These are phyloP conservation scores for Calonectria ilicicola DNA, from an alignment of 2,329 filamentous ascomycete species.

Conservation along the genomic window DNA sequence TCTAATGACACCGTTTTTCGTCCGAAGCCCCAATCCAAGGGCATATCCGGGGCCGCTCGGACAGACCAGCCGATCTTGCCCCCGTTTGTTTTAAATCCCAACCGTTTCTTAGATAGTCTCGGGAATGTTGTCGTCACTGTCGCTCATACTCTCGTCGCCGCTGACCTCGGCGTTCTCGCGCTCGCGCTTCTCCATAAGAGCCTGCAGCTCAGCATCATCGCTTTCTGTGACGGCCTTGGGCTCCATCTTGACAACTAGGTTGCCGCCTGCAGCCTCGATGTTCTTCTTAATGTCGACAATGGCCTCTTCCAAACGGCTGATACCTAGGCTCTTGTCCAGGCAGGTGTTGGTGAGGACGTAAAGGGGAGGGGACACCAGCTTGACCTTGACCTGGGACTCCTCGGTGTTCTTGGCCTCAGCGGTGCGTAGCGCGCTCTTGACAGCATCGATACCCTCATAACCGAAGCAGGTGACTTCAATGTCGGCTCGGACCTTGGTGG, in stretches of 20 bases:
- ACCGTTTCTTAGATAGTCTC: constrained; percentile 51
- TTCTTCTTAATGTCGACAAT: constrained; percentile 87
- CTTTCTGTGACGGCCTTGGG: constrained; percentile 99
- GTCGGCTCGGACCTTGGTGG: constrained; percentile 98
- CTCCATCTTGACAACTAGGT: constrained; percentile 94
- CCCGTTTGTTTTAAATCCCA: constrained; percentile 28
- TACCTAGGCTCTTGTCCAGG: constrained; percentile 90
- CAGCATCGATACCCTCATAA: constrained; percentile 98
- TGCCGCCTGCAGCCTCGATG: constrained; percentile 83
- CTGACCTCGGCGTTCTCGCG: constrained; percentile 98
- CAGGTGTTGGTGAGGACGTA: constrained; percentile 97
- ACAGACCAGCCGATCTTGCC: constrained; percentile 32
- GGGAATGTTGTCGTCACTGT: constrained; percentile 85
- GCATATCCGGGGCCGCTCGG: constrained; percentile 29
- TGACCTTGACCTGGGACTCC: constrained; percentile 96
- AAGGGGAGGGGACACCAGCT: constrained; percentile 95
- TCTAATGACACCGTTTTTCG: constrained; percentile 44
- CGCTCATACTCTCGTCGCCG: constrained; percentile 95
- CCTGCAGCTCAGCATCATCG: constrained; percentile 96
- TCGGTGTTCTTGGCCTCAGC: constrained; percentile 93
- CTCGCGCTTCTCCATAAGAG: constrained; percentile 99
- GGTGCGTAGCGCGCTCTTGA: constrained; percentile 91
- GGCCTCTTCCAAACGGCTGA: constrained; percentile 85
- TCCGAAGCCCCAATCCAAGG: constrained; percentile 35
- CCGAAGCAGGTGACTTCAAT: constrained; percentile 96